Evolutionary conservation across 2,329 filamentous ascomycete species (phyloP), one percentile per base, ranked within the genome.

Genomic region (Apiospora malaysiana): DNA sequence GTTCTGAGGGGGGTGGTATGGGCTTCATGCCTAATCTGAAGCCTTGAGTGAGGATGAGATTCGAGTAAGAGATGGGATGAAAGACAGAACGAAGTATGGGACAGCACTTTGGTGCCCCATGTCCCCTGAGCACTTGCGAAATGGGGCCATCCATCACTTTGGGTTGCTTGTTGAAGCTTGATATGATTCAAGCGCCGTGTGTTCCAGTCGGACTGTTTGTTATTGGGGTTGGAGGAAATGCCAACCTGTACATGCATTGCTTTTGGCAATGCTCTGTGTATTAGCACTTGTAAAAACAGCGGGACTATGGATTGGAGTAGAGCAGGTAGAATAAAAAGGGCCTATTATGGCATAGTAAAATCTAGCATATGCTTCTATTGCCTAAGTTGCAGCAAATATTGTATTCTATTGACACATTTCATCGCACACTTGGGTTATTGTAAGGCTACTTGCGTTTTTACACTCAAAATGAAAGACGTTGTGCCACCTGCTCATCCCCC

Each of bases 1-100:
- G 87, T 77, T 87, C 82, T 78, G 81, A 74, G 70, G 79, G 80
- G 4, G 78, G 74, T 66, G 86, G 88, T 1, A 88, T 90, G 86
- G 86, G 83, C 0, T 89, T 89, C 72, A 89, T 89, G 88, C 88
- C 88, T 40, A 81, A 83, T 10, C 27, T 63, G 32, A 63, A 63
- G 56, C 18, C n/a, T 9, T 63, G 32, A 63, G 1, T 12, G 32
- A 18, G 18, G 27, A 10, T 10, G 23, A 16, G 12, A 16, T 25
- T 32, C 23, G 12, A 8, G 4, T 47, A 18, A 56, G 25, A 25
- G 18, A 47, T n/a, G 45, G 45, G 45, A n/a, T 21, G 45, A n/a
- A 8, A 47, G 14, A 32, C 14, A 8, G 12, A 27, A 51, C 4
- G 23, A 14, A 25, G 23, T 27, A 18, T 32, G 49, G 25, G 23